phyloP scores from a whole-genome alignment of 2,329 filamentous ascomycete genomes.

The Tothia fuscella region DNA sequence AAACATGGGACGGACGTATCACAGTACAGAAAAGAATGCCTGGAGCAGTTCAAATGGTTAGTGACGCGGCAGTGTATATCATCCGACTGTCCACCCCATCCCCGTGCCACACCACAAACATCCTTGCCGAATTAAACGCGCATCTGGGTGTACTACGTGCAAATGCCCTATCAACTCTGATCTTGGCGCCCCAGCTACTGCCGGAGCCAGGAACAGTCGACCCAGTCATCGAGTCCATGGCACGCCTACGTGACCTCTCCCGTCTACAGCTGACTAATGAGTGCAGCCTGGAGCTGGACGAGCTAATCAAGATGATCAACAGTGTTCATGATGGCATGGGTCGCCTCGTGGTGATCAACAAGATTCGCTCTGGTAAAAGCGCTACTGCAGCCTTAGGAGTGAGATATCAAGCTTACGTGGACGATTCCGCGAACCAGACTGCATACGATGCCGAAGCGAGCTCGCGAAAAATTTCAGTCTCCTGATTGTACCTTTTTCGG shows the following conservation, averaged over 20 bases:
- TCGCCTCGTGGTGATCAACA: background rate
- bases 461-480: no score
- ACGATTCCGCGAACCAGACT: no score
- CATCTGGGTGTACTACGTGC: background rate
- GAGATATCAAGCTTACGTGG: no score
- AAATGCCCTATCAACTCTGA: background rate
- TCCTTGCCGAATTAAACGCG: background rate
- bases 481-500: no score
- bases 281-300: slow-evolving; percentile 19
- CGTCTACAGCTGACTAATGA: slow-evolving; percentile 21
- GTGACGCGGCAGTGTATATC: background rate
- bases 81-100: background rate
- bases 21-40: background rate
- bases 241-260: slow-evolving; percentile 18
- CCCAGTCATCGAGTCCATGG: background rate
- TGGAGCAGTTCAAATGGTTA: background rate
- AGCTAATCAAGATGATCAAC: slow-evolving; percentile 20
- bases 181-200: background rate
- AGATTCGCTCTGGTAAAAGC: background rate
- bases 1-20: no score
- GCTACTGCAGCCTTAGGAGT: background rate
- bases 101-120: background rate
- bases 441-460: no score
- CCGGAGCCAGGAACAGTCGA: background rate
- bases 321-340: slow-evolving; percentile 11